Evolutionary conservation across 75 land plant genomes (phyloP).

Genomic region (Pseudotsuga menziesii): DNA sequence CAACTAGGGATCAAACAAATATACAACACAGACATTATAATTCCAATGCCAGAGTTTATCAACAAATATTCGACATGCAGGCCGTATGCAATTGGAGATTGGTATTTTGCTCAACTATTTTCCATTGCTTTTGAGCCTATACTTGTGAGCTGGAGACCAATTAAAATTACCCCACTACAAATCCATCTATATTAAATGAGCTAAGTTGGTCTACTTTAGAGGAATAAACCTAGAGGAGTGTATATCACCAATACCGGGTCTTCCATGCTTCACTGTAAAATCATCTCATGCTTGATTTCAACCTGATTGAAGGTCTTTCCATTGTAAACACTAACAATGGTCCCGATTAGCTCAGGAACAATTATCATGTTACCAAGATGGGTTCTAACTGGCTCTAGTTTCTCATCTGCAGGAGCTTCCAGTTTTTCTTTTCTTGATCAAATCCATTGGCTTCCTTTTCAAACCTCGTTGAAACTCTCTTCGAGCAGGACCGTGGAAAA

Average conservation of each 20-base stretch:
- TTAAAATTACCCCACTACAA: too few relatives aligned
- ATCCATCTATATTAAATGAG: too few relatives aligned
- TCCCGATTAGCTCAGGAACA: slow-evolving; percentile 95
- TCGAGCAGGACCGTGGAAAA: slow-evolving; percentile 67
- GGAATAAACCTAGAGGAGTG: slow-evolving; percentile 98
- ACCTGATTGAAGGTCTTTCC: slow-evolving; percentile 96
- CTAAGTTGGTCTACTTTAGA: slow-evolving; percentile 51
- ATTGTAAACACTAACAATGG: slow-evolving; percentile 91
- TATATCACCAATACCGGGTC: slow-evolving; percentile 98
- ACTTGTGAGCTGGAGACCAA: too few relatives aligned
- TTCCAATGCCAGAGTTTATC: too few relatives aligned
- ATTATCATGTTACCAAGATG: slow-evolving; percentile 95
- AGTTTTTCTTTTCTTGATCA: slow-evolving; percentile 79
- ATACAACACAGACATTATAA: too few relatives aligned
- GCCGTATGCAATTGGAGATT: too few relatives aligned
- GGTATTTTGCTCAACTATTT: too few relatives aligned
- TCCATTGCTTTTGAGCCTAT: too few relatives aligned
- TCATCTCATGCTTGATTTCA: slow-evolving; percentile 88
- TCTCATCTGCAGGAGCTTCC: slow-evolving; percentile 94
- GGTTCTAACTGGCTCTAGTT: slow-evolving; percentile 91
- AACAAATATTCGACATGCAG: too few relatives aligned
- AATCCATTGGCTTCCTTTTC: slow-evolving; percentile 81
- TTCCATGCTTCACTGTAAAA: slow-evolving; percentile 98
- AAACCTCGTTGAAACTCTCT: slow-evolving; percentile 79
- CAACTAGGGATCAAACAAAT: too few relatives aligned